These are phyloP conservation scores for Sequoia sempervirens DNA, from an alignment of 75 land plant genomes.

Conservation along the genomic window DNA sequence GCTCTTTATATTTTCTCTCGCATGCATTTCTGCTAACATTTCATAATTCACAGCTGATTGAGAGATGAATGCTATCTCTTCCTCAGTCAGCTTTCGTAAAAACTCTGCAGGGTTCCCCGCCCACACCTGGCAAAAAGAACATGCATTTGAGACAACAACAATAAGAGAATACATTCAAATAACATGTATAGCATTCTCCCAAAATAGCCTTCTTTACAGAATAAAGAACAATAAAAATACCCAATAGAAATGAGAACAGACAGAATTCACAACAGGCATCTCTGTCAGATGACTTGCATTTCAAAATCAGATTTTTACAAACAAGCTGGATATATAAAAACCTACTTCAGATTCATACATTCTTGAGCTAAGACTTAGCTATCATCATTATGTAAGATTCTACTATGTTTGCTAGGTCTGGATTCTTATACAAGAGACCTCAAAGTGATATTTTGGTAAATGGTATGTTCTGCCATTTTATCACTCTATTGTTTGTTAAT, in stretches of 20 bases:
- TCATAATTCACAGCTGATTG: slow-evolving; percentile 71
- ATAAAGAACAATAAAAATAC: neutral
- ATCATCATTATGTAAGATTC: neutral
- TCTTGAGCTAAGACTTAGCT: neutral
- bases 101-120: slow-evolving; percentile 95
- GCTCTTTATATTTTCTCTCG: slow-evolving; percentile 80
- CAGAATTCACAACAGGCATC: neutral
- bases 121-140: slow-evolving; percentile 61
- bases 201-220: neutral
- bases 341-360: neutral
- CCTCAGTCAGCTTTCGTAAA: slow-evolving; percentile 80
- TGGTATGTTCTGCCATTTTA: neutral
- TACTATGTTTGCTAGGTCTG: neutral
- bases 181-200: neutral
- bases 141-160: neutral
- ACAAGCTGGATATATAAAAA: neutral
- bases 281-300: neutral
- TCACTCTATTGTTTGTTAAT: neutral
- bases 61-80: slow-evolving; percentile 67
- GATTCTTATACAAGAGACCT: neutral
- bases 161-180: neutral
- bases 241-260: neutral
- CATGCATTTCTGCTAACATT: slow-evolving; percentile 72
- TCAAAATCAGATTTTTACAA: neutral
- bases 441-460: neutral